Evolutionary conservation across 1,284 basidiomycete species (phyloP).

Genomic region (Phlebopus sp.): DNA sequence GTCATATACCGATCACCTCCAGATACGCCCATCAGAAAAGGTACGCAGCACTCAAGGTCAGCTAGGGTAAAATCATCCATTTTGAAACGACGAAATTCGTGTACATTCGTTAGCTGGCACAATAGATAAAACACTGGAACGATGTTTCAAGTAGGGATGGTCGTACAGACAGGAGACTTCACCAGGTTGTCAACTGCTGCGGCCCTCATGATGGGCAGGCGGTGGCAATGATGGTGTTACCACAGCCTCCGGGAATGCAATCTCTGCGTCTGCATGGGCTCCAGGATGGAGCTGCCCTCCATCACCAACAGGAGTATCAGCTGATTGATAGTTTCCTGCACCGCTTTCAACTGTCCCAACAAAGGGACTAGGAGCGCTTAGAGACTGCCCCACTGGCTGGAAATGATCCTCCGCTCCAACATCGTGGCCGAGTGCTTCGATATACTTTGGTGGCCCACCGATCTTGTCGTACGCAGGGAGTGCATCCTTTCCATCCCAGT

Average conservation of each 20-base stretch:
- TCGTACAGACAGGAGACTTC: background rate
- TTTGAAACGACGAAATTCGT: background rate
- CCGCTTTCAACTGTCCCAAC: slow-evolving; percentile 9
- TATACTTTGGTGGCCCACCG: slow-evolving; percentile 46
- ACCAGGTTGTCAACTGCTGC: slow-evolving; percentile 8
- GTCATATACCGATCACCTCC: too few species aligned
- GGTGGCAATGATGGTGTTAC: background rate
- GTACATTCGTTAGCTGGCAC: background rate
- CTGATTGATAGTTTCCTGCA: background rate
- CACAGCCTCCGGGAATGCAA: background rate
- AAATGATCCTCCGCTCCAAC: slow-evolving; percentile 4
- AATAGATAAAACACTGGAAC: background rate
- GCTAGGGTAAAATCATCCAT: background rate
- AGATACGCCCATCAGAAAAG: too few species aligned
- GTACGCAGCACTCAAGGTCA: too few species aligned
- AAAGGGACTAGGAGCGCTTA: background rate
- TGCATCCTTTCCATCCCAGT: slow-evolving; percentile 38
- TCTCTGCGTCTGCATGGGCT: background rate
- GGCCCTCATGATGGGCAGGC: background rate
- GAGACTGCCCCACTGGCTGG: background rate
- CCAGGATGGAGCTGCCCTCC: background rate
- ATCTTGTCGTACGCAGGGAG: slow-evolving; percentile 44
- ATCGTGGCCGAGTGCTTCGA: slow-evolving; percentile 18
- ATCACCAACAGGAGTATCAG: background rate
- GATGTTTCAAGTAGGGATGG: background rate